Evolutionary conservation across 768 basidiomycete species (phyloP).

Genomic region (Dacryopinax spathularia): DNA sequence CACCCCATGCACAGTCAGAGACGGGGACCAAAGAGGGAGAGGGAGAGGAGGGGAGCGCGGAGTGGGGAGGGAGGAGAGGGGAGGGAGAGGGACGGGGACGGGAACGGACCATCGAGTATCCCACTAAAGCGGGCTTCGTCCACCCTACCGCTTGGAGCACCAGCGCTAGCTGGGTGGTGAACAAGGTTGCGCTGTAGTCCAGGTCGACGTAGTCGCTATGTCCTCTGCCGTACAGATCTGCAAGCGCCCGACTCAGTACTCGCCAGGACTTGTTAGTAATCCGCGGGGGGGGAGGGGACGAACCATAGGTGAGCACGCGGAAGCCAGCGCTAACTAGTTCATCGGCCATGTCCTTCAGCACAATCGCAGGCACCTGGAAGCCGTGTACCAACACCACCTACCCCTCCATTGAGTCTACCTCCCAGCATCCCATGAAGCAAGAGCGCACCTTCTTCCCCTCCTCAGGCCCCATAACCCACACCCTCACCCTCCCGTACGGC

Average conservation of each 20-base stretch:
- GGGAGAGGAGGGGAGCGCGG: no score
- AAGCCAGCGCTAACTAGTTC: background rate
- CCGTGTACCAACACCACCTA: background rate
- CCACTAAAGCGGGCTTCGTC: background rate
- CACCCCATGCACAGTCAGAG: no score
- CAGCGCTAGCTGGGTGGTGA: background rate
- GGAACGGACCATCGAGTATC: background rate
- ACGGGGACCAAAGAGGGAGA: no score
- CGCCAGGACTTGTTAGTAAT: background rate
- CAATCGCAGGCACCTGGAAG: background rate
- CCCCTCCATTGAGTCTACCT: background rate
- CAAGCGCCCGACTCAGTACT: background rate
- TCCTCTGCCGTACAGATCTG: background rate
- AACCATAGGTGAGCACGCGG: background rate
- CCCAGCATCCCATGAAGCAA: background rate
- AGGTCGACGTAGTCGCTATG: background rate
- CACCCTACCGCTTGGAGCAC: background rate
- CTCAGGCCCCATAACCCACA: background rate
- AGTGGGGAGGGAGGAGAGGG: no score
- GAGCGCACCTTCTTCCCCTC: background rate
- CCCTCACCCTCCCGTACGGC: background rate
- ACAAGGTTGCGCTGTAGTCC: background rate
- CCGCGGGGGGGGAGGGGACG: background rate
- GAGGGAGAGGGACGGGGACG: background rate
- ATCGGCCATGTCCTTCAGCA: background rate